phyloP scores from a whole-genome alignment of 2,329 filamentous ascomycete species.

The Erysiphe pulchra region DNA sequence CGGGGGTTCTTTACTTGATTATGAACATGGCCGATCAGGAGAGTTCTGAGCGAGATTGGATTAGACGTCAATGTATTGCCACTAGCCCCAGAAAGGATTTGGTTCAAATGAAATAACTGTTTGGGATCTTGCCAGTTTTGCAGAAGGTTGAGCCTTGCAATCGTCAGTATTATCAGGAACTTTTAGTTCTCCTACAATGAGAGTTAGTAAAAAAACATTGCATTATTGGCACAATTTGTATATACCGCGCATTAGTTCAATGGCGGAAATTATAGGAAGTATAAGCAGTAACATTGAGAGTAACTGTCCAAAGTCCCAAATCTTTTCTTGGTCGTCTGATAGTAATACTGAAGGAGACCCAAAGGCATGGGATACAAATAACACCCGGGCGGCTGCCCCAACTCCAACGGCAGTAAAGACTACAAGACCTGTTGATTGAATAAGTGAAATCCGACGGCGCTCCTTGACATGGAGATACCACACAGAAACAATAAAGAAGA shows the following conservation, averaged over 20 bases:
- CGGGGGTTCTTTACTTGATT: too few species aligned
- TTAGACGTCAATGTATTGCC: too few species aligned
- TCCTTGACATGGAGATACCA: slow-evolving; percentile 36
- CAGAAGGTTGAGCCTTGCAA: background rate
- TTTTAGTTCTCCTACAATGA: background rate
- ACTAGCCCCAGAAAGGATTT: slow-evolving; percentile 4
- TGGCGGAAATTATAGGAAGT: slow-evolving; percentile 30
- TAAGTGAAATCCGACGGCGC: slow-evolving; percentile 25
- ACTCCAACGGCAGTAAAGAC: slow-evolving; percentile 23
- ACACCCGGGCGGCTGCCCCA: slow-evolving; percentile 29
- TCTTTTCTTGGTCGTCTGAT: slow-evolving; percentile 24
- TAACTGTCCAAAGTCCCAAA: slow-evolving; percentile 38
- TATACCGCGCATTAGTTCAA: slow-evolving; percentile 31
- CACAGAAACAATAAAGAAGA: slow-evolving; percentile 32
- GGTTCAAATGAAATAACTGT: slow-evolving; percentile 2
- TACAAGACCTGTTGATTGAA: slow-evolving; percentile 26
- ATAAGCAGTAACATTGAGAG: slow-evolving; percentile 31
- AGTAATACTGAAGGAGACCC: slow-evolving; percentile 24
- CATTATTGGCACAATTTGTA: slow-evolving; percentile 4
- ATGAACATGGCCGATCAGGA: too few species aligned
- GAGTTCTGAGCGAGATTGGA: too few species aligned
- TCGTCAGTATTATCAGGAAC: background rate
- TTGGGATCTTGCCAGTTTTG: background rate
- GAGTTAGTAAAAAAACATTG: background rate
- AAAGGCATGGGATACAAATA: slow-evolving; percentile 34